Evolutionary conservation across 2,329 filamentous ascomycete species (phyloP), one percentile per base, ranked within the genome.

Genomic region (Dendryphion nanum): DNA sequence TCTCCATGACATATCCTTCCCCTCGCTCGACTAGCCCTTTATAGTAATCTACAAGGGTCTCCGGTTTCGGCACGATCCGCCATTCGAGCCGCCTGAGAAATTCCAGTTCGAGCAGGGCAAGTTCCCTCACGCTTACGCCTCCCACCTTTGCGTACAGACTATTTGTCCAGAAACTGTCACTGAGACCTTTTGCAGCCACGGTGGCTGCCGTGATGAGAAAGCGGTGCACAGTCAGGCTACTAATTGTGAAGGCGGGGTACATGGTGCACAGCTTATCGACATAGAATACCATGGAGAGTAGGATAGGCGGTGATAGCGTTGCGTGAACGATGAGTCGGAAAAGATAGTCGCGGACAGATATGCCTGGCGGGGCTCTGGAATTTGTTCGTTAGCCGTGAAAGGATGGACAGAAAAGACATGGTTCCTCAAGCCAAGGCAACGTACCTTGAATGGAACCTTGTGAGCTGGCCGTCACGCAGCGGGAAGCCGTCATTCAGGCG

Each of bases 201-300:
- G 93, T 96, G 7, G 90, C 91, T 15, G 90, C 89, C 2, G 91
- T 93, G 51, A 98, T 98, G 7, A 98, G 78, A 59, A 97, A 98
- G 6, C 93, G 89, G 70, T 98, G 93, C 3, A 98, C 91, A 0
- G 93, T 98, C 15, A 98, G 75, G 32, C 89, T 95, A 62, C 90
- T 95, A 53, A 98, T 94, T 18, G 90, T 96, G 65, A 98, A 98
- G 32, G 91, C 86, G 3, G 88, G 86, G 63, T 96, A 98, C 42
- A 95, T 75, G 8, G 87, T 84, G 67, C 91, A 98, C 16, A 98
- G 77, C 20, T 89, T 84, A 69, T 98, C 93, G 57, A 98, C 97
- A 59, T 97, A 98, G 63, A 94, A 98, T 40, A 98, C 93, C 89
- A 98, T 97, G 53, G 90, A 93, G 23, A 98, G 79, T n/a, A 98